Evolutionary conservation across 73 alveolate species (phyloP), one percentile per base, ranked within the genome.

Genomic region (Effrenium voratum): DNA sequence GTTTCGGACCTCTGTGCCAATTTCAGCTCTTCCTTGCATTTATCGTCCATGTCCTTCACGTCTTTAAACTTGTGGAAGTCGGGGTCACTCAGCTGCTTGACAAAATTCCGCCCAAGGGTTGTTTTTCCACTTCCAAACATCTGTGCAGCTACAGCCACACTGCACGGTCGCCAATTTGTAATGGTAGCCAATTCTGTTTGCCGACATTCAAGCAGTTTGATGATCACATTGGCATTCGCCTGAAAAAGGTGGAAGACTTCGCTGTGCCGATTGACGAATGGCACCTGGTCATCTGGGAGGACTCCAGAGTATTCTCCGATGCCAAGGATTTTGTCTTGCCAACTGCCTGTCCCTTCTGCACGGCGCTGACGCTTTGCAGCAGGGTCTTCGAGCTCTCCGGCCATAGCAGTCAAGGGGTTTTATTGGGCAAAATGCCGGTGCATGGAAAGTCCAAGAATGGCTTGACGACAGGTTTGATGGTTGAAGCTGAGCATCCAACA

Each of bases 111-210:
- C 55, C 93, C 93, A 46, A 82, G 76, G 55, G 76, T 82, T 32
- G 93, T 82, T 50, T 82, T 82, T 82, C 93, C 93, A 49, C 93
- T 82, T 28, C 93, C 93, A 82, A 82, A 82, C 91, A 79, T 79
- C 70, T 79, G 91, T 70, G 91, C 70, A 79, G 72, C 91, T 79
- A 79, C 70, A 45, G 91, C 91, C 70, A 79, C 91, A 30, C 91
- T 43, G 91, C 91, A 79, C 45, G 91, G 91, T n/a, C 91, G 91
- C 91, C 91, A 79, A 79, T 43, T 26, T 30, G 46, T 47, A 81
- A 81, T 81, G 92, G 24, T 38, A 43, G 22, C 38, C 6, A 22
- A 28, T 34, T 26, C 22, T 43, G 81, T 13, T 1, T 26, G 15
- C 50, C 92, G 92, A 50, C 76, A 30, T 6, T 49, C 52, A 38